Percentiles rank a stretch among this genome's conserved stretches.
These are phyloP conservation scores for Lentinula aciculospora DNA, from an alignment of 768 basidiomycete genomes.

Conservation along the genomic window DNA sequence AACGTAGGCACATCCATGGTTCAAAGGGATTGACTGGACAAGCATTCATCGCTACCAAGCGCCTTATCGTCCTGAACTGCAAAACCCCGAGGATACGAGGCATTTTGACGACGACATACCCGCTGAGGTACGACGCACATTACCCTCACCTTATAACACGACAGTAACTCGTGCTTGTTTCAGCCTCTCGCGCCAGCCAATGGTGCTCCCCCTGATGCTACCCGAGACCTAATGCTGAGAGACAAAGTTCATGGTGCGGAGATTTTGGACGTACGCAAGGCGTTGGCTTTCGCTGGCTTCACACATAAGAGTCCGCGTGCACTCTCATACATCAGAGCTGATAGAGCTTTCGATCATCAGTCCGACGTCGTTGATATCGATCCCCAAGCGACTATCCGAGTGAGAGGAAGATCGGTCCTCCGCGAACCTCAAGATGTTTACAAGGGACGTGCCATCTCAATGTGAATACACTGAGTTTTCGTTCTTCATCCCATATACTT, in stretches of 20 bases:
- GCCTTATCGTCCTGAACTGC: slow-evolving; percentile 86
- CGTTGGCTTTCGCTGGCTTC: slow-evolving; percentile 84
- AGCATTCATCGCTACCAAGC: slow-evolving; percentile 80
- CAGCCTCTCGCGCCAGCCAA: slow-evolving; percentile 89
- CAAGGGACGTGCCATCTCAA: slow-evolving; percentile 78
- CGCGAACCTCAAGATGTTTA: slow-evolving; percentile 58
- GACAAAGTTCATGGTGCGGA: slow-evolving; percentile 82
- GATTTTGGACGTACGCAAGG: slow-evolving; percentile 87
- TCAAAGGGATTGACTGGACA: slow-evolving; percentile 85
- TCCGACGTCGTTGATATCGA: slow-evolving; percentile 47
- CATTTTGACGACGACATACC: slow-evolving; percentile 97
- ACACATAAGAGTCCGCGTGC: slow-evolving; percentile 85
- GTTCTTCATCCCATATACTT: too few species aligned
- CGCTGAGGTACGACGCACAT: slow-evolving; percentile 59
- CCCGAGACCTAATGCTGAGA: slow-evolving; percentile 83
- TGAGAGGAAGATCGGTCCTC: slow-evolving; percentile 58
- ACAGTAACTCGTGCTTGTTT: slow-evolving; percentile 25
- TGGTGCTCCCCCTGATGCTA: slow-evolving; percentile 77
- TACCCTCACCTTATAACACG: slow-evolving; percentile 20
- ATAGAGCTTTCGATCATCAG: slow-evolving; percentile 61
- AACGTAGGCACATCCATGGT: slow-evolving; percentile 91
- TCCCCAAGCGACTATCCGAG: slow-evolving; percentile 35
- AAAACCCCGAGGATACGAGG: slow-evolving; percentile 78
- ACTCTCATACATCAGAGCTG: slow-evolving; percentile 70
- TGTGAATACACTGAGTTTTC: slow-evolving; percentile 43